Conservation (phyloP, 2,329 filamentous ascomycete genomes). For the Zymoseptoria passerinii region DNA sequence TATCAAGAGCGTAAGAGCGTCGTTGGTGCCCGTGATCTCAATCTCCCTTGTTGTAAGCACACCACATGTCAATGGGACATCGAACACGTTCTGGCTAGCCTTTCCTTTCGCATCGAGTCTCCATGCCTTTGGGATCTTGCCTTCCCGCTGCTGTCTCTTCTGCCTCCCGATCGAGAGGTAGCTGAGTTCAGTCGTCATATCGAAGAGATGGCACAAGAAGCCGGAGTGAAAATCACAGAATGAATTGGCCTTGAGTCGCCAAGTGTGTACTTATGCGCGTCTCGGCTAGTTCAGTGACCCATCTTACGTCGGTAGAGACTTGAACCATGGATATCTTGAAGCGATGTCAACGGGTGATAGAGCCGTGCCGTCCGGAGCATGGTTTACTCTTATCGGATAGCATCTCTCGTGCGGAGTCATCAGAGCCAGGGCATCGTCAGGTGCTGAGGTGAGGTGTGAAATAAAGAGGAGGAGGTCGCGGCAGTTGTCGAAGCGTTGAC, state of each 20-base stretch:
- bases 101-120: neutral
- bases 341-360: no score
- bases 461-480: neutral
- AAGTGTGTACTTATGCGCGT: neutral
- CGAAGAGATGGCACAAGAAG: neutral
- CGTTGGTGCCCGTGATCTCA: constrained; percentile 45
- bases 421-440: neutral
- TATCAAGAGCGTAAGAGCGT: constrained; percentile 36
- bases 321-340: no score
- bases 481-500: neutral
- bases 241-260: neutral
- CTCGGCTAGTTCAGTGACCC: neutral
- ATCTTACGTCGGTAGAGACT: neutral
- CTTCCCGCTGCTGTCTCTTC: neutral
- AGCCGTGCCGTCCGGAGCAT: no score
- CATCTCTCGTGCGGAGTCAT: neutral
- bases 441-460: neutral
- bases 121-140: neutral
- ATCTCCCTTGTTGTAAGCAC: constrained; percentile 43
- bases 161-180: neutral
- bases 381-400: neutral
- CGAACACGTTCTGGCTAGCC: constrained; percentile 32
- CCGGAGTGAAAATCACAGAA: neutral
- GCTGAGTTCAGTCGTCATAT: neutral
- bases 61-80: constrained; percentile 42